A percentile compares a stretch with the other conserved stretches of the same genome.
phyloP scores from a whole-genome alignment of 495 filamentous ascomycete species.

The Penicillium soppii region DNA sequence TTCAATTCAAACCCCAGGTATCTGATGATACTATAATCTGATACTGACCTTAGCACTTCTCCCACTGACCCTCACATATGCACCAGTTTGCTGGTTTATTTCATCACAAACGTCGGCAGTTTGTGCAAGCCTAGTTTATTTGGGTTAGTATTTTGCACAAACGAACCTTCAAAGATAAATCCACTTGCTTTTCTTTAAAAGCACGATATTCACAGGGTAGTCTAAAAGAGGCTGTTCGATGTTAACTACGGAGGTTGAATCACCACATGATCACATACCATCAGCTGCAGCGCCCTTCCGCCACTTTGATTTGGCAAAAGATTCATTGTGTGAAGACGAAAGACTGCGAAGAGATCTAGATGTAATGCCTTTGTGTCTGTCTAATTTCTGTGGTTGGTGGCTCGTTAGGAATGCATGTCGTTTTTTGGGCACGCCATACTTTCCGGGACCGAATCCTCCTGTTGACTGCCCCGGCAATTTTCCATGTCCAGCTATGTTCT shows the following conservation, averaged over 20 bases:
- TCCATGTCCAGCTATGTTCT: no score
- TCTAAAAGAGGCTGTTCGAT: neutral
- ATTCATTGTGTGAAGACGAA: neutral
- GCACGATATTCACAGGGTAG: neutral
- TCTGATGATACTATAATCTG: no score
- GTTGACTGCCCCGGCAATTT: no score
- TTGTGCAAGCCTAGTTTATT: neutral
- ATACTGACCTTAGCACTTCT: neutral
- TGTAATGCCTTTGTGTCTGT: no score
- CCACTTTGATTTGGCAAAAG: neutral
- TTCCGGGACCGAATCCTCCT: no score
- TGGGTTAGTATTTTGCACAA: neutral
- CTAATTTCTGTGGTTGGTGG: no score
- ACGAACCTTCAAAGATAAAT: neutral
- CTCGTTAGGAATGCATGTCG: no score
- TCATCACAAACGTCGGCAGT: neutral
- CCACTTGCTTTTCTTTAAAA: neutral
- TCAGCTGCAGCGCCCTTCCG: neutral
- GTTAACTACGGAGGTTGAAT: neutral
- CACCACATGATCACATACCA: neutral
- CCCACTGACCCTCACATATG: neutral
- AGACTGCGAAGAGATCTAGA: no score
- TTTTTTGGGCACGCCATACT: no score
- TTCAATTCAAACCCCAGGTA: no score
- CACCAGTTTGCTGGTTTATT: neutral